Base-by-base conservation (phyloP, 2,329 filamentous ascomycete species). In the Aspergillus thermomutatus region DNA sequence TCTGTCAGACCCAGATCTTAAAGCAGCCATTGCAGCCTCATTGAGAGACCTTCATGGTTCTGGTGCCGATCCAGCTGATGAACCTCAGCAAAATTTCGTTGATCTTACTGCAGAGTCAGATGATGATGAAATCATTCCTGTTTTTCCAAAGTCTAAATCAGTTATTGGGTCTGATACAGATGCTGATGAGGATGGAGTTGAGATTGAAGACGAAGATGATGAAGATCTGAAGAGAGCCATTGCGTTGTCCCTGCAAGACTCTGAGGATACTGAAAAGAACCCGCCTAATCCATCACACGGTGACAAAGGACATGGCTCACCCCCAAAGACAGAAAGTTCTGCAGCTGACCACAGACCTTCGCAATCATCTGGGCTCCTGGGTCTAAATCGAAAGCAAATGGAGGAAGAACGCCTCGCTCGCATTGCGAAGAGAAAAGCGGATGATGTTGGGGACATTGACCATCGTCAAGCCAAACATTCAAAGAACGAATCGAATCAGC, bases 341-440 rank as follows among this genome's bases (percentile, higher is more conserved):
- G 28, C 49, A 28, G 8, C 49, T 21, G 31, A 31, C 45, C 34
- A 34, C 14, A 27, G 54, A 34, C 26, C 45, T 4, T 8, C 53
- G 28, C 34, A 49, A 14, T 26, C 49, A 7, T 57, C 53, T 10
- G 78, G 80, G 0, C 64, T 85, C 0, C 67, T 82, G 4, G 82
- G 82, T 3, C 73, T 96, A 1, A 83, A 96, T 75, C 84, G 92
- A 37, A 91, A 87, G 72, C 83, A 85, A 52, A 94, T 96, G 91
- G 93, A 97, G 72, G 80, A 87, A 66, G 91, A 95, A 69, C 86
- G 93, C 43, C 81, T 96, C 14, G 87, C 85, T 23, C 83, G 92
- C 63, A 72, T 86, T 41, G 80, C 79, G 37, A 77, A 92, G 71
- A 82, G 85, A 37, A 82, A 83, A 70, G 69, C 74, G 8, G 79